Percentiles rank a stretch among this genome's conserved stretches.
phyloP scores from a whole-genome alignment of 2,329 filamentous ascomycete species.

The Trichoderma harzianum region DNA sequence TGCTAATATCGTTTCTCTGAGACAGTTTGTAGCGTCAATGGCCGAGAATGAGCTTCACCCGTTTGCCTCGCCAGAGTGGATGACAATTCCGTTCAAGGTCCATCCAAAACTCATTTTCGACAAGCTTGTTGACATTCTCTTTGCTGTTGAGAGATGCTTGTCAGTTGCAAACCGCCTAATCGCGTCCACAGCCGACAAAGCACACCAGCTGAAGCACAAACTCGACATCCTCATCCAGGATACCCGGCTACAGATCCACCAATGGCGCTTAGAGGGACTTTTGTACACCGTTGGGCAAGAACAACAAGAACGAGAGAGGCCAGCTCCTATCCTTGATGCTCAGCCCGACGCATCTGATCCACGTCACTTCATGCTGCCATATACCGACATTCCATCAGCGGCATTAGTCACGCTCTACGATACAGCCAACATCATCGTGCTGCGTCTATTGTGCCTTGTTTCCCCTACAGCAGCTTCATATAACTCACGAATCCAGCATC shows the following conservation, averaged over 20 bases:
- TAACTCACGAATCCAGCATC: background rate
- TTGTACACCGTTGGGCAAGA: background rate
- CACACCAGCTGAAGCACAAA: background rate
- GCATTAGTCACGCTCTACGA: conserved; percentile 16
- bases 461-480: background rate
- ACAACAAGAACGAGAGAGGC: background rate
- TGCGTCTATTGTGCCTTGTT: background rate
- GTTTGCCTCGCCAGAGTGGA: conserved; percentile 45
- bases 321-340: background rate
- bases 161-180: conserved; percentile 9
- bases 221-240: background rate
- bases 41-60: conserved; percentile 22
- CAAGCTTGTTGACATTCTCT: conserved; percentile 43
- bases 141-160: conserved; percentile 11
- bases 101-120: conserved; percentile 47
- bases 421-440: conserved; percentile 11
- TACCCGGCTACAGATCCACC: background rate
- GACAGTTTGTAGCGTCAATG: conserved; percentile 20
- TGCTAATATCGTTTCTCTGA: background rate
- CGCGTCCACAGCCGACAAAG: background rate
- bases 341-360: background rate
- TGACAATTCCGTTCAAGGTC: conserved; percentile 41
- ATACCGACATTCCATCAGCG: conserved; percentile 6
- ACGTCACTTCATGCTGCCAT: background rate
- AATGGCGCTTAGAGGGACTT: background rate